phyloP scores from a whole-genome alignment of 108 stramenopile species.

The Cyclotella distinguenda region DNA sequence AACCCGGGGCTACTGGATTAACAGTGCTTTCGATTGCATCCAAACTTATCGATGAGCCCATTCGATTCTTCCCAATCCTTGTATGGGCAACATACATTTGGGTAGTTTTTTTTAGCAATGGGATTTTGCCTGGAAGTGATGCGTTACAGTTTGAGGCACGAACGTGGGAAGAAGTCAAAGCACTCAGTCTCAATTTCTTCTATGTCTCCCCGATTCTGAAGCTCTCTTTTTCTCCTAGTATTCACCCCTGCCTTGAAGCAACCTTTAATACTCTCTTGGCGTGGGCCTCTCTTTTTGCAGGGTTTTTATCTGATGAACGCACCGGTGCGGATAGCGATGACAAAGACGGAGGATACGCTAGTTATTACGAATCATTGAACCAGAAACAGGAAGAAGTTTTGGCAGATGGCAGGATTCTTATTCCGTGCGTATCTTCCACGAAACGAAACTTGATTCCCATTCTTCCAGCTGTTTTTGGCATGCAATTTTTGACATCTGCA shows the following conservation, averaged over 20 bases:
- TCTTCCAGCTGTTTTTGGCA: constrained; percentile 71
- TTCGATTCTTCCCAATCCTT: constrained; percentile 58
- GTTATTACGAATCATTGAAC: constrained; percentile 33
- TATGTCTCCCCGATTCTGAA: constrained; percentile 73
- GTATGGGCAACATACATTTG: constrained; percentile 71
- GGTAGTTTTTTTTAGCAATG: constrained; percentile 76
- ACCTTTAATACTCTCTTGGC: constrained; percentile 87
- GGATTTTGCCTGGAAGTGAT: constrained; percentile 73
- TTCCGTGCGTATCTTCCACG: constrained; percentile 29
- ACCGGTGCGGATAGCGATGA: constrained; percentile 20
- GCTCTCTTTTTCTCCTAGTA: constrained; percentile 66
- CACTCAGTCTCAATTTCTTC: constrained; percentile 84
- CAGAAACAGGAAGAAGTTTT: constrained; percentile 29
- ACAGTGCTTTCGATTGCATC: constrained; percentile 40
- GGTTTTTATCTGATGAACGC: constrained; percentile 85
- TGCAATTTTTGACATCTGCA: constrained; percentile 89
- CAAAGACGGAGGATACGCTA: neutral
- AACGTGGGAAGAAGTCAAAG: constrained; percentile 86
- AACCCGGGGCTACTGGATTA: constrained; percentile 41
- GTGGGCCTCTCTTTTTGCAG: constrained; percentile 87
- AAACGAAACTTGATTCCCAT: constrained; percentile 70
- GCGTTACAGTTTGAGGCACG: constrained; percentile 65
- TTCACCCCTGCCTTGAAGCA: constrained; percentile 86
- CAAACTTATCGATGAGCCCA: constrained; percentile 68
- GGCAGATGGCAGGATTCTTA: constrained; percentile 22